These are phyloP conservation scores for Chaetomium globosum DNA, from an alignment of 2,329 filamentous ascomycete species.

Conservation along the genomic window DNA sequence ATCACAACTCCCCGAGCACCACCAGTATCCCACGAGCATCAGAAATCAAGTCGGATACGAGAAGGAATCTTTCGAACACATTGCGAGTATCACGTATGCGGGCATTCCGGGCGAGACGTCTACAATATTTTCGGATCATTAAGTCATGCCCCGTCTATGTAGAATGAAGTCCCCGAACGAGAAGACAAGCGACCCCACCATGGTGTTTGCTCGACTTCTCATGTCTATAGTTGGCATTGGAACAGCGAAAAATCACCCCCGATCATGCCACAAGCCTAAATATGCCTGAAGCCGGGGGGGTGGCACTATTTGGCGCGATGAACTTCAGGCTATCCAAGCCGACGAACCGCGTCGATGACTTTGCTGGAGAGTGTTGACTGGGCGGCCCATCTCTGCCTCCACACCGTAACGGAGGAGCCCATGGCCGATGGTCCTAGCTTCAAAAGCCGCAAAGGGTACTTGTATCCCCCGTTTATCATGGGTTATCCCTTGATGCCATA, in stretches of 20 bases:
- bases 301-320: not conserved
- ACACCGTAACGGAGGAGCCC: not conserved
- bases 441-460: not conserved
- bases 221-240: not conserved
- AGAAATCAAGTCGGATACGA: not conserved
- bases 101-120: not conserved
- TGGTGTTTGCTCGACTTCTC: not conserved
- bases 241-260: not conserved
- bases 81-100: not conserved
- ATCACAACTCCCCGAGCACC: not conserved
- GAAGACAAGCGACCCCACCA: constrained; percentile 7
- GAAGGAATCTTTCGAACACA: not conserved
- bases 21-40: not conserved
- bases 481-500: not conserved
- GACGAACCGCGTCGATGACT: not conserved
- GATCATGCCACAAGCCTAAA: not conserved
- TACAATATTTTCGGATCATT: constrained; percentile 5
- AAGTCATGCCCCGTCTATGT: constrained; percentile 10
- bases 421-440: not conserved
- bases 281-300: not conserved
- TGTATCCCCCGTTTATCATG: not conserved
- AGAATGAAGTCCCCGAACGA: not conserved
- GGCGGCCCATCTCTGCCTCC: not conserved
- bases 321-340: constrained; percentile 1
- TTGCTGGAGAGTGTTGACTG: not conserved